Evolutionary conservation across 2,329 filamentous ascomycete genomes (phyloP).

Genomic region (Microsporum ferrugineum): DNA sequence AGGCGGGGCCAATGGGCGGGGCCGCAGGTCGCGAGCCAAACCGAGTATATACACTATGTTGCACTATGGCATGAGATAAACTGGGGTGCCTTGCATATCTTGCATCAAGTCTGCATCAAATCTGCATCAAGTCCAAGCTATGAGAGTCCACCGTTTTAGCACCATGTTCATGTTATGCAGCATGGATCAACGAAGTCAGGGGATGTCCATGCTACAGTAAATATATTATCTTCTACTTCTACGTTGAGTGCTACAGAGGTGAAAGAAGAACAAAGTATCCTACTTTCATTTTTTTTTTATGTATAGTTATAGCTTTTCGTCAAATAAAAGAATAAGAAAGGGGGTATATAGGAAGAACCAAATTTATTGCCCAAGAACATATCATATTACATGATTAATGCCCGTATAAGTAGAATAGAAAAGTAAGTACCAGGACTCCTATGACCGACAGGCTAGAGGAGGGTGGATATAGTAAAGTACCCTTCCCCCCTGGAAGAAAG

Average conservation of each 20-base stretch:
- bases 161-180: background rate
- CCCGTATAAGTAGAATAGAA: background rate
- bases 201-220: background rate
- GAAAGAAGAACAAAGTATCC: constrained; percentile 4
- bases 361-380: background rate
- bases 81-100: background rate
- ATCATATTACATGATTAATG: background rate
- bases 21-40: no score
- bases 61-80: background rate
- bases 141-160: background rate
- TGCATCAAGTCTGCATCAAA: background rate
- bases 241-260: background rate
- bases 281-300: constrained; percentile 4
- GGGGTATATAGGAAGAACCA: background rate
- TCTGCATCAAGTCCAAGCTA: background rate
- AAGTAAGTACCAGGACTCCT: background rate
- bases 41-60: no score
- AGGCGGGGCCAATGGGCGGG: no score
- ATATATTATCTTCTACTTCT: background rate
- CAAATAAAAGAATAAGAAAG: background rate
- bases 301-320: background rate
- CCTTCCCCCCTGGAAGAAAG: background rate
- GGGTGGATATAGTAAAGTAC: background rate
- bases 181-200: background rate
- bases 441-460: background rate